phyloP scores from a whole-genome alignment of 768 basidiomycete species.

The Rhodosporidiobolus odoratus region DNA sequence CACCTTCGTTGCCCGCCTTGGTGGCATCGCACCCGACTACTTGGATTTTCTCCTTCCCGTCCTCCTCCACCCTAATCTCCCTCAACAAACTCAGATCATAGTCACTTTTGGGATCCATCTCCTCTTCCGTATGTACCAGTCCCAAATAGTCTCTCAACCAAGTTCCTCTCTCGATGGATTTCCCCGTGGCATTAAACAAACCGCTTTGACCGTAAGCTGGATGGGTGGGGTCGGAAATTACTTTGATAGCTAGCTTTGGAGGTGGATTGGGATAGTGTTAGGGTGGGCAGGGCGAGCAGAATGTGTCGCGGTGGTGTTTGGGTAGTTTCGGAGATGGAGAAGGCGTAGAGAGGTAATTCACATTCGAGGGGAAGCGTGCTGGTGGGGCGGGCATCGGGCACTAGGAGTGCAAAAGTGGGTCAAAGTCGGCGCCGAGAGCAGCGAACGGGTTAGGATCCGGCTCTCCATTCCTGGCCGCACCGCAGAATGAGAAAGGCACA shows the following conservation, averaged over 20 bases:
- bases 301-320: neutral
- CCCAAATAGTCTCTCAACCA: slow-evolving; percentile 77
- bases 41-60: slow-evolving; percentile 49
- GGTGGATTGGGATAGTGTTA: slow-evolving; percentile 3
- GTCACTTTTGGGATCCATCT: slow-evolving; percentile 58
- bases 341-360: slow-evolving; percentile 6
- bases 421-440: too few species aligned
- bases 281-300: slow-evolving; percentile 18
- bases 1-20: slow-evolving; percentile 57
- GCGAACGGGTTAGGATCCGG: too few species aligned
- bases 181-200: slow-evolving; percentile 59
- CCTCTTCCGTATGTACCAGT: slow-evolving; percentile 72
- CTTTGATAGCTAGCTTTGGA: slow-evolving; percentile 6
- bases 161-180: slow-evolving; percentile 61
- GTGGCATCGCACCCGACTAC: slow-evolving; percentile 69
- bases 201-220: slow-evolving; percentile 75
- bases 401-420: too few species aligned
- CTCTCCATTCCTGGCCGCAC: too few species aligned
- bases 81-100: slow-evolving; percentile 72
- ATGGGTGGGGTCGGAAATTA: slow-evolving; percentile 49
- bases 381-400: neutral
- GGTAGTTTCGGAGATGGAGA: slow-evolving; percentile 11
- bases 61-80: neutral
- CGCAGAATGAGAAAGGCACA: too few species aligned
- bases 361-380: neutral